Base-by-base conservation (phyloP, 371 early-diverging fungal genomes). In the Amoeboaphelidium occidentale region DNA sequence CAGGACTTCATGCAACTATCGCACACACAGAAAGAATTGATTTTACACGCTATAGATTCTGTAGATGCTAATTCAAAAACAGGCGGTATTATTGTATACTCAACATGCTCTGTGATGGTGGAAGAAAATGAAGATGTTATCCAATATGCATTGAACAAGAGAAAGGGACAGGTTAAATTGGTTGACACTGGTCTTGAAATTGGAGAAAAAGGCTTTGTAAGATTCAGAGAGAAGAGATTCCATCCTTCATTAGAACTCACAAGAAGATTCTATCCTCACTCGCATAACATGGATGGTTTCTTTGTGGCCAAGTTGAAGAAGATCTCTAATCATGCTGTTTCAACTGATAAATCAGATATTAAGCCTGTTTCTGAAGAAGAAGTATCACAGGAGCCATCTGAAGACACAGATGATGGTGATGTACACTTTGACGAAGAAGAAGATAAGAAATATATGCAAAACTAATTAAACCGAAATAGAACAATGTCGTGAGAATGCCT, bases 281-380 rank as follows among this genome's bases (percentile, higher is more conserved):
- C 88, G 23, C 90, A 97, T 65, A 97, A 97, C 65, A 94, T 97
- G 94, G 98, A 99, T 66, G 99, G 99, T 49, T 99, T 99, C 77
- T 99, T 74, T 64, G 92, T 97, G 23, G 89, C 94, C 42, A 97
- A 97, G 57, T 81, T 99, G 62, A 79, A 82, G 47, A 61, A 32
- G 17, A 32, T 32, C 10, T 32, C 39, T 6, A 32, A 32, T 17
- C 6, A 32, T 6, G 17, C 17, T 32, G 10, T 17, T 32, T 10
- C 39, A 17, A 17, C 39, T 10, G 39, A 6, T 10, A 32, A 32
- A 17, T 32, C 6, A 32, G 6, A 6, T 32, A 17, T 32, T 10
- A 17, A 32, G 39, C 17, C 39, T 32, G n/a, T n/a, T n/a, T n/a
- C n/a, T n/a, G n/a, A n/a, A n/a, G n/a, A n/a, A n/a, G n/a, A n/a